Evolutionary conservation across 2,329 filamentous ascomycete species (phyloP), one percentile per base, ranked within the genome.

Genomic region (Saccharata proteae): DNA sequence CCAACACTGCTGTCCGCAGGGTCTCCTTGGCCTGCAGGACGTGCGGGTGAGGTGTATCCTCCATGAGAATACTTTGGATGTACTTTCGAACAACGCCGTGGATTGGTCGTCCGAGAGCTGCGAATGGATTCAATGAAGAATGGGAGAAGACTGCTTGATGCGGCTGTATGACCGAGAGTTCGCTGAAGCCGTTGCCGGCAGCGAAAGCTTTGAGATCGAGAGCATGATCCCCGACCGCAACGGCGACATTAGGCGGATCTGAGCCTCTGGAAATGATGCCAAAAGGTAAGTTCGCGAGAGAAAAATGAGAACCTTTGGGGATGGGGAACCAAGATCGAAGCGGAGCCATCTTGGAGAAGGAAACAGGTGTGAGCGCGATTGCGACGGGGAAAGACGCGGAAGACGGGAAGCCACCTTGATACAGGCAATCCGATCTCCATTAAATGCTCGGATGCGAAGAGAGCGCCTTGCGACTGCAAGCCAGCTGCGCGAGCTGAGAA

Each of bases 211-310:
- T 65, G 9, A 90, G 63, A 43, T 88, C 79, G 26, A 90, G 58
- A 0, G 73, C 79, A 53, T 80, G 61, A 18, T 76, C 67, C 29
- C 81, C 82, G 43, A 90, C 79, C 7, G 80, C 80, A 37, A 81
- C 59, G 10, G 79, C 81, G 7, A 74, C 67, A 16, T 75, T 74
- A 2, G 66, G 77, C 16, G 63, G 63, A 8, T 63, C 45, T 36
- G 71, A 64, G 3, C 64, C 40, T 1, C 77, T 78, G 17, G 74
- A 78, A 48, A 90, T 81, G 59, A 90, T 75, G 46, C 82, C 82
- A 47, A 88, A 88, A 2, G 82, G 82, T 32, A 90, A 77, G 50
- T 90, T 90, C 46, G 77, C 73, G 30, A 88, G 60, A 6, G 80
- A 82, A 57, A 85, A 85, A 46, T 75, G 73, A 35, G 70, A 77